These are phyloP conservation scores for Penicillium lividum DNA, from an alignment of 495 filamentous ascomycete genomes.

Conservation along the genomic window DNA sequence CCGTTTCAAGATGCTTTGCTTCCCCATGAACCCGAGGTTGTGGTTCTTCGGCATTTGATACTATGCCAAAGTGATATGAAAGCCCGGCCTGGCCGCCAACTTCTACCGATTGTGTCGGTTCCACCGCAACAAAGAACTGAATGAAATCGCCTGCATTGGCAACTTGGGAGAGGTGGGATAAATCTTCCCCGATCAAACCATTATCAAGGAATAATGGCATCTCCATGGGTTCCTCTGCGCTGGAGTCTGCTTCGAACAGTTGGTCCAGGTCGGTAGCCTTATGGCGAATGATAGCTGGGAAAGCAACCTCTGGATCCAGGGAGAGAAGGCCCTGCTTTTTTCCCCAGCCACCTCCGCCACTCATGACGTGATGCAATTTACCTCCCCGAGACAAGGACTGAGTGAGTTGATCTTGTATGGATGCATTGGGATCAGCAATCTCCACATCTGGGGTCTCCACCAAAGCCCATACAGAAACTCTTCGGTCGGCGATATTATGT, in stretches of 20 bases:
- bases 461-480: constrained; percentile 76
- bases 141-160: constrained; percentile 49
- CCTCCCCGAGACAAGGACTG: constrained; percentile 43
- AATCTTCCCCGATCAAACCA: constrained; percentile 31
- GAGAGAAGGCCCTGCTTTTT: constrained; percentile 80
- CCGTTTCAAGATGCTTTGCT: constrained; percentile 25
- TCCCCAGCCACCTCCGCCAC: constrained; percentile 91
- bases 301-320: constrained; percentile 68
- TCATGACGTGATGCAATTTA: constrained; percentile 68
- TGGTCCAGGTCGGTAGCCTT: constrained; percentile 19
- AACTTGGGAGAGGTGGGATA: constrained; percentile 45
- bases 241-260: constrained; percentile 23
- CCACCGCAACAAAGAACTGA: constrained; percentile 45
- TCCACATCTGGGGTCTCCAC: constrained; percentile 41
- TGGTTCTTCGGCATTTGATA: constrained; percentile 16
- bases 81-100: neutral
- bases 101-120: neutral
- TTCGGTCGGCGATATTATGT: constrained; percentile 42
- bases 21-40: constrained; percentile 12
- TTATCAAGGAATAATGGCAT: constrained; percentile 24
- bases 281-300: constrained; percentile 21
- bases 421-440: constrained; percentile 15
- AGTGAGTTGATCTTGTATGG: constrained; percentile 24
- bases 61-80: constrained; percentile 4
- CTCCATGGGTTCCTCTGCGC: constrained; percentile 15